phyloP scores from a whole-genome alignment of 352 stramenopile species.

The Pythium phragmiticola region DNA sequence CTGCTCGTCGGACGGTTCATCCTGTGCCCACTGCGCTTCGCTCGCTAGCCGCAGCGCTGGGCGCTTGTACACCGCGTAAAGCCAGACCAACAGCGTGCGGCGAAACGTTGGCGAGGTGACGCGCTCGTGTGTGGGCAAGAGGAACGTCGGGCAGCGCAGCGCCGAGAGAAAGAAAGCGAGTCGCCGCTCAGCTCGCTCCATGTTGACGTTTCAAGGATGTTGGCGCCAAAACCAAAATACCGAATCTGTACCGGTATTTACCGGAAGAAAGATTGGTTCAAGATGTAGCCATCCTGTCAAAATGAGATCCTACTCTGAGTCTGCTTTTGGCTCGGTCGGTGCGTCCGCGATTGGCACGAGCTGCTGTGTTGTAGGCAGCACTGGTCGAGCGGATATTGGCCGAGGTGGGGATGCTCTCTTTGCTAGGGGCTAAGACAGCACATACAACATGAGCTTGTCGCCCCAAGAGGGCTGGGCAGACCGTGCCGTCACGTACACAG shows the following conservation, averaged over 20 bases:
- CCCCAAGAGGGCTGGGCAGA: not conserved
- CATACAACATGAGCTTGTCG: not conserved
- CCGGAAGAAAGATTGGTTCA: not conserved
- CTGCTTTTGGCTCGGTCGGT: too few species aligned
- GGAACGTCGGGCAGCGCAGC: conserved; percentile 41
- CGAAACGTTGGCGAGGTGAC: conserved; percentile 24
- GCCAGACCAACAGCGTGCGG: conserved; percentile 42
- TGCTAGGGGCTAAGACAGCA: not conserved
- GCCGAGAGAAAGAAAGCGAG: conserved; percentile 27
- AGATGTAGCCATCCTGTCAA: conserved; percentile 14
- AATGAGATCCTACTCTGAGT: too few species aligned
- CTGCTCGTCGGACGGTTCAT: conserved; percentile 32
- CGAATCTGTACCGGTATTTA: conserved; percentile 6
- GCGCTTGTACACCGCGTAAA: conserved; percentile 38
- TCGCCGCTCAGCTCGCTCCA: conserved; percentile 20
- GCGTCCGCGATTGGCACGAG: too few species aligned
- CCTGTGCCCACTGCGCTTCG: conserved; percentile 33
- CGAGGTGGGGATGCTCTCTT: not conserved
- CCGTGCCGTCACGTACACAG: conserved; percentile 13
- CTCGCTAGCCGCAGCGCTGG: conserved; percentile 28
- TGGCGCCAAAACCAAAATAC: conserved; percentile 19
- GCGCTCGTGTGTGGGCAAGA: conserved; percentile 20
- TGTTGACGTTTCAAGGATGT: conserved; percentile 2
- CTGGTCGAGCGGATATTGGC: conserved; percentile 5
- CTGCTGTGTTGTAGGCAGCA: not conserved